Evolutionary conservation across 2,329 filamentous ascomycete species (phyloP).

Genomic region (Beauveria australis): DNA sequence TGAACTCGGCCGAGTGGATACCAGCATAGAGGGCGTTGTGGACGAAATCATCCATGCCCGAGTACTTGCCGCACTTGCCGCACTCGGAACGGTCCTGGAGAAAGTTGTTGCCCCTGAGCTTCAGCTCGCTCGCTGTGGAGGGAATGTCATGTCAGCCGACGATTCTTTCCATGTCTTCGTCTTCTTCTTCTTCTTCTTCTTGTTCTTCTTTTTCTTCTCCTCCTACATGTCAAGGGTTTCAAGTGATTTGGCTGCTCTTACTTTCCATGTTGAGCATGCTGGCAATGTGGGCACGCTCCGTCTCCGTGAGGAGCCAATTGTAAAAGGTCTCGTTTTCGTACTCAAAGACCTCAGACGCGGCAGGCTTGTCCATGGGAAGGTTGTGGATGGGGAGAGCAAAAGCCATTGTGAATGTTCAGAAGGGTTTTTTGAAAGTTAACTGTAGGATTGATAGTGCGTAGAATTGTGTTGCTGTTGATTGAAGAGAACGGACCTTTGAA

Average conservation of each 20-base stretch:
- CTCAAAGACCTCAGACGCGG: background rate
- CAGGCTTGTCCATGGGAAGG: constrained; percentile 1
- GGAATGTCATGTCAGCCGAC: background rate
- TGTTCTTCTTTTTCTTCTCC: too few species aligned
- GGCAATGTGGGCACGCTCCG: constrained; percentile 8
- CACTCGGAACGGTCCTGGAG: constrained; percentile 8
- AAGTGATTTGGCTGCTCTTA: background rate
- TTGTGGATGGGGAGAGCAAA: background rate
- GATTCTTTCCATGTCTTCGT: background rate
- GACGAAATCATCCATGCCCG: constrained; percentile 9
- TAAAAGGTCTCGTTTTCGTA: background rate
- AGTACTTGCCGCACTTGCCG: constrained; percentile 7
- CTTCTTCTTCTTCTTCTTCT: too few species aligned
- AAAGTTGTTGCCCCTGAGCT: background rate
- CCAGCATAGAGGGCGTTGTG: constrained; percentile 10
- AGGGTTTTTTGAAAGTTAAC: background rate
- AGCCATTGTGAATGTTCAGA: background rate
- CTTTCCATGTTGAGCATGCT: constrained; percentile 3
- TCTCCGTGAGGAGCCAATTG: background rate
- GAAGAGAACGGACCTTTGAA: too few species aligned
- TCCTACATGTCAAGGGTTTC: background rate
- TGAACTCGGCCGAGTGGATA: constrained; percentile 8
- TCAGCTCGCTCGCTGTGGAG: background rate
- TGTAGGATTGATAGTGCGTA: background rate
- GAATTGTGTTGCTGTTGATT: background rate